These are phyloP conservation scores for Handroanthus guayacan DNA, from an alignment of 257 asterid genomes.

Conservation along the genomic window DNA sequence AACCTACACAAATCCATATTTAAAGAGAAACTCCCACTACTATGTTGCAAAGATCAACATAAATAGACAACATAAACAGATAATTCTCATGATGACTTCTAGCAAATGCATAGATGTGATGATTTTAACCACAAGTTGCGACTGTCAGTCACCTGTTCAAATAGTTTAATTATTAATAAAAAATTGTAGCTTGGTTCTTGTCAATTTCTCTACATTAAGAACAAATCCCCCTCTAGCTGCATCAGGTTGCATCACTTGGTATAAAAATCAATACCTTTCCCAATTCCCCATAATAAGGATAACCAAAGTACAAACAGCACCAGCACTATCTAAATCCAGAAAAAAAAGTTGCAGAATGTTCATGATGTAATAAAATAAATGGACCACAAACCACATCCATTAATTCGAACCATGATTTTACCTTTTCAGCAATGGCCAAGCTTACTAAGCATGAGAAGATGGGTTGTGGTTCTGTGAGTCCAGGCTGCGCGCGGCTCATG, in stretches of 20 bases:
- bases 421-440: conserved; percentile 10
- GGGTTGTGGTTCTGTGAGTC: too few species aligned
- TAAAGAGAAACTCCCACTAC: not conserved
- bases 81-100: not conserved
- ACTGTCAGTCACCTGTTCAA: conserved; percentile 16
- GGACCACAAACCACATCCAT: too few species aligned
- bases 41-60: not conserved
- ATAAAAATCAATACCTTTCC: not conserved
- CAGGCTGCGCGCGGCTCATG: too few species aligned
- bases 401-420: not conserved
- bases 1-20: too few species aligned
- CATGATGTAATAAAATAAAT: too few species aligned
- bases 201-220: not conserved
- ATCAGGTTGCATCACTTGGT: not conserved
- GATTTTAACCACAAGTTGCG: not conserved
- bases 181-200: not conserved
- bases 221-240: conserved; percentile 8
- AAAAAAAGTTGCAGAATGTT: not conserved
- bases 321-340: not conserved
- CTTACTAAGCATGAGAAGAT: too few species aligned
- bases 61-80: too few species aligned
- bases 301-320: not conserved
- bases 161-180: not conserved
- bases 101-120: not conserved
- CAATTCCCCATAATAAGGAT: not conserved